Conservation (phyloP, 805 yeast species). For the Candida parachauliodes region DNA sequence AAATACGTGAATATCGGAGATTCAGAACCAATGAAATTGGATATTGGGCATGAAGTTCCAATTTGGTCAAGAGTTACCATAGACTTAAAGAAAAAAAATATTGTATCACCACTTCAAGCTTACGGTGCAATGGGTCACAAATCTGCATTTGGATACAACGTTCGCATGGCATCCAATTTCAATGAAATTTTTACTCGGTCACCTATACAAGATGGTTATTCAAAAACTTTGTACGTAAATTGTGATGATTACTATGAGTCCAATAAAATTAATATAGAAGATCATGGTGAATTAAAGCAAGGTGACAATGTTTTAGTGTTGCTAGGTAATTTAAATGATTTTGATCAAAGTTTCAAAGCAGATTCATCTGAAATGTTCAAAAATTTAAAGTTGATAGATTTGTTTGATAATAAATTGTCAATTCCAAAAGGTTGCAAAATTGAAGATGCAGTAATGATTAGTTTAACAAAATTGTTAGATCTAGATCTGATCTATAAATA, state of each 20-base stretch:
- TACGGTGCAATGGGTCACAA: constrained; percentile 61
- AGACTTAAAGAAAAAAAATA: constrained; percentile 53
- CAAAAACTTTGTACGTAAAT: constrained; percentile 59
- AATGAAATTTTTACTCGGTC: constrained; percentile 69
- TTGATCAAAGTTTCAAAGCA: constrained; percentile 47
- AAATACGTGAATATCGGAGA: constrained; percentile 77
- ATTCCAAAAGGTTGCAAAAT: constrained; percentile 57
- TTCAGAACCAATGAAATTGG: constrained; percentile 53
- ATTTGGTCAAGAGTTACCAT: constrained; percentile 79
- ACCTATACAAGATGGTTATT: constrained; percentile 61
- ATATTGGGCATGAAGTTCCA: constrained; percentile 57
- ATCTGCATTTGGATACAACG: constrained; percentile 68
- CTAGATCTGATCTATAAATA: constrained; percentile 5
- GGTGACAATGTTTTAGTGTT: constrained; percentile 43
- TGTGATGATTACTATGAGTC: constrained; percentile 58
- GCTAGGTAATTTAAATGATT: constrained; percentile 60
- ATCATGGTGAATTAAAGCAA: not conserved
- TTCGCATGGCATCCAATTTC: constrained; percentile 61
- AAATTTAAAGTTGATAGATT: constrained; percentile 49
- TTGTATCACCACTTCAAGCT: constrained; percentile 71
- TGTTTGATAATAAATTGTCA: constrained; percentile 62
- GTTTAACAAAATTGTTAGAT: constrained; percentile 35
- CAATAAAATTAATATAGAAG: constrained; percentile 14
- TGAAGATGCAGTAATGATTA: constrained; percentile 69
- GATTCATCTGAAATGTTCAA: constrained; percentile 47